Evolutionary conservation across 2,329 filamentous ascomycete genomes (phyloP), one percentile per base, ranked within the genome.

Genomic region (Didymella glomerata): DNA sequence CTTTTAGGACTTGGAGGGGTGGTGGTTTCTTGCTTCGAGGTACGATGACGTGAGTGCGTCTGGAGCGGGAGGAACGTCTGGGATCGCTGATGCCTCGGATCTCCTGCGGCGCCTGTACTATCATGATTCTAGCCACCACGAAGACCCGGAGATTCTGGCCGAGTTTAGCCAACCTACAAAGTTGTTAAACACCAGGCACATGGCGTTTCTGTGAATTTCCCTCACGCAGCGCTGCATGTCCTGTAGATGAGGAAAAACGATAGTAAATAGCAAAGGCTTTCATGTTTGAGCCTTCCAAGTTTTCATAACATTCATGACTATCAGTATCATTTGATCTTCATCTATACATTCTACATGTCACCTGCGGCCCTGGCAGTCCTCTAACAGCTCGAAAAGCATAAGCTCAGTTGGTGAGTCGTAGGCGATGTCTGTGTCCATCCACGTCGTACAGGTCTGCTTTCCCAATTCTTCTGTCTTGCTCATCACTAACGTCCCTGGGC

Each of bases 1-100:
- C 6, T 18, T 44, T 38, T 40, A 18, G 16, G 42, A 22, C 48
- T 28, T 9, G 46, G 51, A 32, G 30, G 30, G 30, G 30, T 32
- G 57, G 50, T 42, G 44, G 47, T 54, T 48, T 50, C 63, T 48
- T 53, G 50, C 61, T 50, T 42, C 34, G 25, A 57, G 53, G 57
- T 40, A 47, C 54, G 62, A 68, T 70, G 68, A 70, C 68, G 68
- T 70, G 50, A 40, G 36, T 41, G 27, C 24, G n/a, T 47, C 27
- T 30, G 36, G 45, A 27, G 52, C 48, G 56, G 51, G 36, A 51
- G 48, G 45, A 57, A 57, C 54, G 2, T 30, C 41, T 41, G 38
- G 38, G 55, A 24, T 48, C 22, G 47, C 44, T 49, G 55, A 45
- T 53, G 38, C 45, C 40, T 44, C 49, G 55, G 55, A 22, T 30